Percentiles rank a stretch among this genome's conserved stretches.
Conservation (phyloP, 1,284 basidiomycete species). For the Agroathelia rolfsii region DNA sequence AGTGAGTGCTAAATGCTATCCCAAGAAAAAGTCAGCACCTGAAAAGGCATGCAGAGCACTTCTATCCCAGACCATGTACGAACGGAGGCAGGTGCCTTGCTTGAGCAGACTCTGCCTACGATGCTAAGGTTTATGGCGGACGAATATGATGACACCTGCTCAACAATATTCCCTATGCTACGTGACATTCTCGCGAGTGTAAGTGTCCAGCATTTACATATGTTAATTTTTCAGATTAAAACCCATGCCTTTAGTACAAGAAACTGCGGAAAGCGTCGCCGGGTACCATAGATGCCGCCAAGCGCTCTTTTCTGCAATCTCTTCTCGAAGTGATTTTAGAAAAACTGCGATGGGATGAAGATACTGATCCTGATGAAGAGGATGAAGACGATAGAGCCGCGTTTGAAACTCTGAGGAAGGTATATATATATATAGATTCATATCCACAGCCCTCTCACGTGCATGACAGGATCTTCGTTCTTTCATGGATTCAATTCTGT, state of each 20-base stretch:
- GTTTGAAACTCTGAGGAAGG: conserved; percentile 84
- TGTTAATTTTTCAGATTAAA: conserved; percentile 8
- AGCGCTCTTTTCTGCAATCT: conserved; percentile 72
- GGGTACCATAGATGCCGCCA: conserved; percentile 60
- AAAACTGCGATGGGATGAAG: conserved; percentile 91
- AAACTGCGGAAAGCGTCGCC: conserved; percentile 59
- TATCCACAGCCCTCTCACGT: conserved; percentile 2
- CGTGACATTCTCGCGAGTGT: conserved; percentile 68
- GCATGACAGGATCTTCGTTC: conserved; percentile 61
- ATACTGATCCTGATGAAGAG: conserved; percentile 70
- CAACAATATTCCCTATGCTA: conserved; percentile 76
- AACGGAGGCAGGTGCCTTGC: conserved; percentile 56
- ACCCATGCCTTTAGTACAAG: conserved; percentile 52
- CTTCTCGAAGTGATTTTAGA: conserved; percentile 74
- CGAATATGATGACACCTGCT: conserved; percentile 78
- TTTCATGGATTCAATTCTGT: conserved; percentile 74
- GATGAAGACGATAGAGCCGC: conserved; percentile 85
- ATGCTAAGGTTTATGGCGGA: conserved; percentile 88
- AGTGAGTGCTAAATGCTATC: conserved; percentile 32
- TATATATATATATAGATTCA: conserved; percentile 19
- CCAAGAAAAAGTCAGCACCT: too few relatives aligned
- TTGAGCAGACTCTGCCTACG: conserved; percentile 70
- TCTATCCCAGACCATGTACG: too few relatives aligned
- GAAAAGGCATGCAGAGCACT: too few relatives aligned
- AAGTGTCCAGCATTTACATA: conserved; percentile 24